These are phyloP conservation scores for Luvunga scandens DNA, from an alignment of 345 rosid species.

Conservation along the genomic window DNA sequence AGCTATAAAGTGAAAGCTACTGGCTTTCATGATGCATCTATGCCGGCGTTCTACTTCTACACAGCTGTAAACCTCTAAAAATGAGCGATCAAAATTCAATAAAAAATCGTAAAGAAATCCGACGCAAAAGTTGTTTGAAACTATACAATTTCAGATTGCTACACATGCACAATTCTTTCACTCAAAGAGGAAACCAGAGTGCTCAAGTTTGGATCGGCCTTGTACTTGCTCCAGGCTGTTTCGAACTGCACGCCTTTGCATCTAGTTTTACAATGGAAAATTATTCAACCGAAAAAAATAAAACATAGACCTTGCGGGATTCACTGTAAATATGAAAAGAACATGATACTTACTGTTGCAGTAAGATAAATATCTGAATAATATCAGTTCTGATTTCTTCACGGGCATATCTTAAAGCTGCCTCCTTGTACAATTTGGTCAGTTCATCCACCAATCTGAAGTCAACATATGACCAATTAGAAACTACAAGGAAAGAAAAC, in stretches of 20 bases:
- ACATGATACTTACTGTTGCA: constrained; percentile 57
- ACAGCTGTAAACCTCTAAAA: neutral
- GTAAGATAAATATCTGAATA: constrained; percentile 54
- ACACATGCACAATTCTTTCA: neutral
- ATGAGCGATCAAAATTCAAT: neutral
- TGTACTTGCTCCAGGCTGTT: constrained; percentile 63
- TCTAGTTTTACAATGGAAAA: constrained; percentile 25
- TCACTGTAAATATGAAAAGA: neutral
- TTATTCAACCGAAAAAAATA: neutral
- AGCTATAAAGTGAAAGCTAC: neutral
- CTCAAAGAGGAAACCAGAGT: constrained; percentile 28
- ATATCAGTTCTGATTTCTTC: constrained; percentile 61
- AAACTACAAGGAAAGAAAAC: neutral
- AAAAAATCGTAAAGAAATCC: neutral
- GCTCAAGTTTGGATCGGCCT: constrained; percentile 60
- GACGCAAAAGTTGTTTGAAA: neutral
- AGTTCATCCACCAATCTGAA: constrained; percentile 86
- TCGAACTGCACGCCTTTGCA: constrained; percentile 65
- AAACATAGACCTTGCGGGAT: neutral
- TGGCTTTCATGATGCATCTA: neutral
- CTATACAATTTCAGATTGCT: neutral
- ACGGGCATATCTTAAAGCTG: constrained; percentile 55
- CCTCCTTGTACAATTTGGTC: constrained; percentile 58
- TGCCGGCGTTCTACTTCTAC: neutral
- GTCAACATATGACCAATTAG: neutral